Conservation (phyloP, 1,139 yeast species). For the Blastobotrys elegans region DNA sequence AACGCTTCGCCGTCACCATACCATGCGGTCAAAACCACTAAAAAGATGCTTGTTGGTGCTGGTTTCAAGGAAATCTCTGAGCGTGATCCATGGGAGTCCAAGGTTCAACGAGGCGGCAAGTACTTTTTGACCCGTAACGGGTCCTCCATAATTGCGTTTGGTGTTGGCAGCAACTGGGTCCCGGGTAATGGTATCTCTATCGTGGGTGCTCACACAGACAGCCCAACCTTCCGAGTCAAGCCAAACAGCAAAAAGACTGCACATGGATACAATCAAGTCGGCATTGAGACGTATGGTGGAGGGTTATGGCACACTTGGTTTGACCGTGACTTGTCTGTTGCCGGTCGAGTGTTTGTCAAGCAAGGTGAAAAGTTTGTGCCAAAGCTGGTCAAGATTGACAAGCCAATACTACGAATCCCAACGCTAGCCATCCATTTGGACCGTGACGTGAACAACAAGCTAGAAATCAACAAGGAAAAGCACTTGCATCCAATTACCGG, state of each 20-base stretch:
- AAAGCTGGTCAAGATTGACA: conserved; percentile 69
- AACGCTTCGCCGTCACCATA: conserved; percentile 91
- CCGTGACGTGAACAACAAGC: conserved; percentile 68
- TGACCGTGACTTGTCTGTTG: conserved; percentile 86
- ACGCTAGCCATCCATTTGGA: conserved; percentile 91
- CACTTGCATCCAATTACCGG: conserved; percentile 88
- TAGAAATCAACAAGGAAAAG: conserved; percentile 86
- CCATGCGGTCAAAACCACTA: conserved; percentile 76
- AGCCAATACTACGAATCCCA: conserved; percentile 85
- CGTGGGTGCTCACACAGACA: conserved; percentile 93
- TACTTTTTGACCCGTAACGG: conserved; percentile 63
- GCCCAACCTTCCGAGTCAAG: conserved; percentile 85
- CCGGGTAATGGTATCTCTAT: conserved; percentile 86
- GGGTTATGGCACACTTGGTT: conserved; percentile 81
- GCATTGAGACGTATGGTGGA: conserved; percentile 94
- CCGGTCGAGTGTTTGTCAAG: conserved; percentile 80
- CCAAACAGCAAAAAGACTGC: conserved; percentile 66
- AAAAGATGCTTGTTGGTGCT: conserved; percentile 46
- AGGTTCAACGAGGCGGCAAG: conserved; percentile 52
- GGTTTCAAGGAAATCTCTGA: conserved; percentile 76
- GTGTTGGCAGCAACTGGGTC: conserved; percentile 64
- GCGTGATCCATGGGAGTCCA: conserved; percentile 65
- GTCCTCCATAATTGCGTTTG: conserved; percentile 83
- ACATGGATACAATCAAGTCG: conserved; percentile 84
- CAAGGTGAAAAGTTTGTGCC: conserved; percentile 53